Evolutionary conservation across 2,329 filamentous ascomycete genomes (phyloP), one percentile per base, ranked within the genome.

Genomic region (Esteya vermicola): DNA sequence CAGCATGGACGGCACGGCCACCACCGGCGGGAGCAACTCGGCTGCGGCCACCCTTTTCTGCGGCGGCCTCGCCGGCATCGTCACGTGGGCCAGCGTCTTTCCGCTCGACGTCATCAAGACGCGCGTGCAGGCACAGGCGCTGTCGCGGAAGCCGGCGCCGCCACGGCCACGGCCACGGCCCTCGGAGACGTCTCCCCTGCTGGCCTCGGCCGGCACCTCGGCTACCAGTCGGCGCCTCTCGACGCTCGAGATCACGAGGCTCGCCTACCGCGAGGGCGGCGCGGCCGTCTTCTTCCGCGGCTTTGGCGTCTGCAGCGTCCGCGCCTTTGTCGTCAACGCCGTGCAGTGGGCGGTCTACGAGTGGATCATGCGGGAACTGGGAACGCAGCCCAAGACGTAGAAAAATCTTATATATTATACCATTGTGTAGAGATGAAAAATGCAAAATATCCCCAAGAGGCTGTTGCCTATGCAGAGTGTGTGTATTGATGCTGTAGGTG

Each of bases 91-190:
- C 5, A 89, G 81, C 42, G 77, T 96, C 22, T 96, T 94, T 49
- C 89, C 89, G 1, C 61, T 96, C 14, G 89, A 96, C 57, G 80
- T 94, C 35, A 70, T 96, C 53, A 96, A 96, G 63, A 95, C 89
- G 3, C 68, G 85, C 39, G 71, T 95, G n/a, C 89, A 96, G 57
- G 79, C 80, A 1, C 84, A 91, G 58, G 59, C 57, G 4, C 54
- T 55, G 12, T 47, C 18, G 32, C 19, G 9, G 14, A 7, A n/a
- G n/a, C n/a, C n/a, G n/a, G n/a, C n/a, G n/a, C n/a, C n/a, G n/a
- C 48, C 34, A 25, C 44, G 38, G 44, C 47, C 14, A 47, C 50
- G 14, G 33, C 48, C 21, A 38, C 25, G 28, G 21, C 40, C 36
- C 44, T 55, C 48, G n/a, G n/a, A n/a, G n/a, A 42, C 51, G 41